A percentile compares a stretch with the other conserved stretches of the same genome.
Evolutionary conservation across 441 rosid genomes (phyloP).

Genomic region (Erodium chrysanthum): DNA sequence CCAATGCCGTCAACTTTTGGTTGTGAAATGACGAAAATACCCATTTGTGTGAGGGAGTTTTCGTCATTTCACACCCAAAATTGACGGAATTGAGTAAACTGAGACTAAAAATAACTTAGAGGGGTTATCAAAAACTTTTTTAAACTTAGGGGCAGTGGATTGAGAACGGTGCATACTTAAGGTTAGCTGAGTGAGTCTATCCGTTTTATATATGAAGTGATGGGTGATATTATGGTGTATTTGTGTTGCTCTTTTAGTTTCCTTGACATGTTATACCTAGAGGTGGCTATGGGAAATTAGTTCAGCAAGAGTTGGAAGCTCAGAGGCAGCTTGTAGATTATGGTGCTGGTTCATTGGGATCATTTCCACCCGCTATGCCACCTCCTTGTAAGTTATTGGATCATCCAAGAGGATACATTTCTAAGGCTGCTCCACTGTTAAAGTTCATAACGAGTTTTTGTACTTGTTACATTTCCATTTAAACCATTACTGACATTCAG

Average conservation of each 20-base stretch:
- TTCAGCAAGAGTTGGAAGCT: constrained; percentile 78
- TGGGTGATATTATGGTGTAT: neutral
- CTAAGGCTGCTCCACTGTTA: neutral
- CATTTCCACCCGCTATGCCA: constrained; percentile 56
- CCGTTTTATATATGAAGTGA: too few relatives aligned
- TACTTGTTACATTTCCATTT: neutral
- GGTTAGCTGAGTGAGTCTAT: too few relatives aligned
- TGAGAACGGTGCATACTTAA: too few relatives aligned
- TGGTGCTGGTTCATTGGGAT: constrained; percentile 74
- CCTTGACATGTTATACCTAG: constrained; percentile 68
- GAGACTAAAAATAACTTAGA: too few relatives aligned
- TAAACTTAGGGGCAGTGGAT: too few relatives aligned
- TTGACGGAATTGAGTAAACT: too few relatives aligned
- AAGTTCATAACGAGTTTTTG: neutral
- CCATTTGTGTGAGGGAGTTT: too few relatives aligned
- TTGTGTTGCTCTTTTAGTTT: constrained; percentile 15
- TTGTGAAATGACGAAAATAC: too few relatives aligned
- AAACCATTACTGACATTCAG: constrained; percentile 11
- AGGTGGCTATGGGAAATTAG: constrained; percentile 97
- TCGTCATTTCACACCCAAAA: too few relatives aligned
- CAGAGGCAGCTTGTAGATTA: constrained; percentile 94
- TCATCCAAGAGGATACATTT: constrained; percentile 9
- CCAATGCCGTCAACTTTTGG: too few relatives aligned
- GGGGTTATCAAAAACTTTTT: too few relatives aligned
- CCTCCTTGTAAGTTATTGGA: constrained; percentile 52